Base-by-base conservation (phyloP, 176 grass and related monocot species). In the Pontederia paniculata region DNA sequence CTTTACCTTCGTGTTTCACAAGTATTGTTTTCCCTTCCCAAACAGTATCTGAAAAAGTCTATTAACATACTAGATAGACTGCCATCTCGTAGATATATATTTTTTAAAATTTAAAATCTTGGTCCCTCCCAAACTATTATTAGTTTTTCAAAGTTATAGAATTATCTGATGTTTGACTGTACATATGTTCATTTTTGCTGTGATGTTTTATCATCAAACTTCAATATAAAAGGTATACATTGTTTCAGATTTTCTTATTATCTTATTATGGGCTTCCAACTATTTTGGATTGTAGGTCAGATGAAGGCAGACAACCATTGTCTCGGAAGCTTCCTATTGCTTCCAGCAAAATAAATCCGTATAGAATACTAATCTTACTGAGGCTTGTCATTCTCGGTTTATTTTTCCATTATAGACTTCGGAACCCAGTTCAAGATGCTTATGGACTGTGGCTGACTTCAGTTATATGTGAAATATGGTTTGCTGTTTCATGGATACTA, bases 331-430 rank as follows among this genome's bases (percentile, higher is more conserved):
- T 81, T 45, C 72, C 78, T 17, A 70, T 81, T 65, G 54, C 78
- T 47, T 81, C 78, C 2, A 81, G 78, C 57, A 81, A 75, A 43
- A 81, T 81, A 54, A 81, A 70, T 62, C 78, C 78, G 10, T 81
- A 81, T 21, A 58, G 78, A 52, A 81, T 81, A 41, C 51, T 81
- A 42, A 81, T 81, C 41, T 49, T 81, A 28, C 58, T 81, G 71
- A 74, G 78, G 66, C 78, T 81, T 25, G 66, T 65, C 23, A 53
- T 81, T 65, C 78, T 81, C 58, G 78, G 78, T 12, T 74, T 88
- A 43, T 88, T 88, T 70, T 78, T 88, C 67, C 84, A 88, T 70
- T 88, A 88, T 70, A 60, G 84, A 49, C 69, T 88, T 78, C 57
- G 69, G 55, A 74, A 88, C 57, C 84, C 75, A 44, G 84, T 88